Percentiles rank a stretch among this genome's conserved stretches.
Evolutionary conservation across 768 basidiomycete species (phyloP).

Genomic region (Kwoniella shandongensis): DNA sequence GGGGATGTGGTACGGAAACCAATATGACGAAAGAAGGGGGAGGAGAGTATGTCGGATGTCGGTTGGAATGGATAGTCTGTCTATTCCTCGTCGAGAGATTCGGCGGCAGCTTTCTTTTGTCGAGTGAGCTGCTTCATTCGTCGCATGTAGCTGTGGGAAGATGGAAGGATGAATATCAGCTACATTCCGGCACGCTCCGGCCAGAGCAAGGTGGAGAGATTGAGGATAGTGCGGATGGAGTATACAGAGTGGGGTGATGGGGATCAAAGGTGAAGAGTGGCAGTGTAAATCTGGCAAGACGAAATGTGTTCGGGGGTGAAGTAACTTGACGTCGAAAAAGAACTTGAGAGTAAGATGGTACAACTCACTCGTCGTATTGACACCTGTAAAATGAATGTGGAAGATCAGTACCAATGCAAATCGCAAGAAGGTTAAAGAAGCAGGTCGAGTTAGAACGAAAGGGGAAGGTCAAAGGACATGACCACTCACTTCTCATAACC

Average conservation of each 20-base stretch:
- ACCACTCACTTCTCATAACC: conserved; percentile 56
- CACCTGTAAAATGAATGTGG: conserved; percentile 61
- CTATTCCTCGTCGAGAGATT: conserved; percentile 55
- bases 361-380: conserved; percentile 87
- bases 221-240: no score
- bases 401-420: neutral
- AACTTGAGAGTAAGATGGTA: no score
- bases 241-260: no score
- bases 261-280: no score
- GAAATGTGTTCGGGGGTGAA: no score
- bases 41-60: neutral
- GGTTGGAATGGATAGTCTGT: neutral
- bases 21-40: no score
- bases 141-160: conserved; percentile 68
- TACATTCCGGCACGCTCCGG: neutral
- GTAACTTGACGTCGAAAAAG: no score
- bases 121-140: conserved; percentile 82
- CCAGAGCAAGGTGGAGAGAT: neutral
- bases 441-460: neutral
- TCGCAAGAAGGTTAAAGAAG: no score
- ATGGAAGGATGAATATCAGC: neutral
- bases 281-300: no score
- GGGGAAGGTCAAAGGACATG: neutral
- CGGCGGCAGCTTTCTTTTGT: conserved; percentile 59
- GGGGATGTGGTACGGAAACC: neutral